Conservation (phyloP, 2,329 filamentous ascomycete genomes). For the Catunica adiposa region DNA sequence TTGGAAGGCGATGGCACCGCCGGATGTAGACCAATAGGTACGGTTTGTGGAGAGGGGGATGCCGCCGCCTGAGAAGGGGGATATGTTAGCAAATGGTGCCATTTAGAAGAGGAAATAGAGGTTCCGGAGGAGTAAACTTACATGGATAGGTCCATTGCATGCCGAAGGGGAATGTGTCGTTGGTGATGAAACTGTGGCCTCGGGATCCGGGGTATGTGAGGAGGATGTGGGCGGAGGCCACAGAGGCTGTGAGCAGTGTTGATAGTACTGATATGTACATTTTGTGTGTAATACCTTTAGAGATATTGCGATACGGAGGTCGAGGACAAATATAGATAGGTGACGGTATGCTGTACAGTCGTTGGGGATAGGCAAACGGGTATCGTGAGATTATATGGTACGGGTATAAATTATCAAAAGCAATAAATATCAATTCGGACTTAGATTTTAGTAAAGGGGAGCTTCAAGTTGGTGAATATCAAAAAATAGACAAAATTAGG, state of each 20-base stretch:
- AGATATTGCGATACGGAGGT: background rate
- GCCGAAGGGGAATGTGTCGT: slow-evolving; percentile 47
- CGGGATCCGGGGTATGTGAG: slow-evolving; percentile 50
- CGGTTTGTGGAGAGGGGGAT: slow-evolving; percentile 55
- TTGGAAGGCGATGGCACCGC: slow-evolving; percentile 61
- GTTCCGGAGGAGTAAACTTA: slow-evolving; percentile 24
- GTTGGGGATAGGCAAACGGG: too few relatives aligned
- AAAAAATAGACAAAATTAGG: too few relatives aligned
- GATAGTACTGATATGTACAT: background rate
- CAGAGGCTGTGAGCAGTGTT: slow-evolving; percentile 11
- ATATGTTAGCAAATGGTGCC: slow-evolving; percentile 6
- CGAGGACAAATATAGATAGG: background rate
- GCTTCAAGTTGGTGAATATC: too few relatives aligned
- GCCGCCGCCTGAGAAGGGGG: slow-evolving; percentile 47
- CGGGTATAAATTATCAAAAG: too few relatives aligned
- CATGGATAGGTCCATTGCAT: slow-evolving; percentile 61
- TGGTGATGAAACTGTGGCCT: slow-evolving; percentile 48
- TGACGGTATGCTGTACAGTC: too few relatives aligned
- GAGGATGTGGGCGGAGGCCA: slow-evolving; percentile 31
- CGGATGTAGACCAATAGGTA: slow-evolving; percentile 62
- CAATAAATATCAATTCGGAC: background rate
- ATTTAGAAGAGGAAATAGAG: background rate
- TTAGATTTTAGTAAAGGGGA: background rate
- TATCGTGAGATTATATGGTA: too few relatives aligned
- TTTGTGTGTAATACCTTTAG: background rate